Evolutionary conservation across 1,139 yeast genomes (phyloP).

Genomic region (Pichia sp.): DNA sequence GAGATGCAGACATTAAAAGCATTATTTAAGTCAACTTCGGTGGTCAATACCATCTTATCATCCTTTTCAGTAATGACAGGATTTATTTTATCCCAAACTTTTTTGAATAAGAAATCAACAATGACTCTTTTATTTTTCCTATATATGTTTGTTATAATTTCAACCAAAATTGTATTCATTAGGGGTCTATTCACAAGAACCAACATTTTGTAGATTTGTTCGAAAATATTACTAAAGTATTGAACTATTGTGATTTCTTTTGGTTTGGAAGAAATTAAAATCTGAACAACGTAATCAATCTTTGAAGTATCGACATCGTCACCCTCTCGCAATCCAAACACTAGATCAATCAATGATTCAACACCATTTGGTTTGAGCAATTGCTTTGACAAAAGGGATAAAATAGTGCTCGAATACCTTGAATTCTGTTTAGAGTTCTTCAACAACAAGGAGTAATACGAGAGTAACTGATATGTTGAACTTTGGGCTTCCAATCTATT

Average conservation of each 20-base stretch:
- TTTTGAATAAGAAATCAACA: slow-evolving; percentile 50
- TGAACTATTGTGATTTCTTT: slow-evolving; percentile 36
- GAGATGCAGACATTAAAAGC: slow-evolving; percentile 61
- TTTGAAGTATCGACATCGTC: slow-evolving; percentile 62
- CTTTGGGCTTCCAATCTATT: slow-evolving; percentile 39
- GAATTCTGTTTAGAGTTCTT: slow-evolving; percentile 31
- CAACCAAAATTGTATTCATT: slow-evolving; percentile 51
- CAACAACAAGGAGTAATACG: slow-evolving; percentile 47
- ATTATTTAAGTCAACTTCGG: slow-evolving; percentile 52
- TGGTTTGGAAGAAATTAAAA: slow-evolving; percentile 57
- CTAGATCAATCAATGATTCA: slow-evolving; percentile 62
- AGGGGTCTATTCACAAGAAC: slow-evolving; percentile 56
- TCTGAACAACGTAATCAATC: slow-evolving; percentile 56
- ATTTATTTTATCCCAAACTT: slow-evolving; percentile 40
- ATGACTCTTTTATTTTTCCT: slow-evolving; percentile 46
- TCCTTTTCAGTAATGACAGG: slow-evolving; percentile 27
- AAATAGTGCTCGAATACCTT: slow-evolving; percentile 40
- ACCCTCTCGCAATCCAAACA: slow-evolving; percentile 67
- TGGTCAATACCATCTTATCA: slow-evolving; percentile 30
- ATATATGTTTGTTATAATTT: slow-evolving; percentile 50
- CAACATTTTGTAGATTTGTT: slow-evolving; percentile 52
- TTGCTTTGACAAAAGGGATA: slow-evolving; percentile 43
- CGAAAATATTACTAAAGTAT: slow-evolving; percentile 52
- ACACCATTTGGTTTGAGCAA: slow-evolving; percentile 56
- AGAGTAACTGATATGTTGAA: slow-evolving; percentile 56